phyloP scores from a whole-genome alignment of 352 stramenopile species.

The Saprolegnia diclina region DNA sequence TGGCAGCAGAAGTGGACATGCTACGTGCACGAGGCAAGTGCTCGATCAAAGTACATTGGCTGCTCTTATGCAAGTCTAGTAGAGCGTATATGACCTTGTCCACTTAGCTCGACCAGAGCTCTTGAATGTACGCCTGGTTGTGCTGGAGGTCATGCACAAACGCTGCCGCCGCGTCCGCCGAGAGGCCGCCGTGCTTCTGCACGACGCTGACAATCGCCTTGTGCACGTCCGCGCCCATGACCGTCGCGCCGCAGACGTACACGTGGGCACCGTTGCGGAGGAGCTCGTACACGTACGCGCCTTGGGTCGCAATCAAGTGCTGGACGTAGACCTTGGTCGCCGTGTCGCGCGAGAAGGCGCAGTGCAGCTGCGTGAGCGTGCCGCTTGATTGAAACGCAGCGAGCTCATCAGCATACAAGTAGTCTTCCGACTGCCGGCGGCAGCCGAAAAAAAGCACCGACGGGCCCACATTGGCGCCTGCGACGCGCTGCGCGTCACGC shows the following conservation, averaged over 20 bases:
- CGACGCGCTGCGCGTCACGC: constrained; percentile 65
- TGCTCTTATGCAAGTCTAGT: background rate
- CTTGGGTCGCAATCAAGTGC: constrained; percentile 86
- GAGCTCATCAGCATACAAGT: constrained; percentile 90
- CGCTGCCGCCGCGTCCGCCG: constrained; percentile 47
- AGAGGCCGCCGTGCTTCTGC: constrained; percentile 51
- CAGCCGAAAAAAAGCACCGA: constrained; percentile 94
- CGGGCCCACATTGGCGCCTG: constrained; percentile 54
- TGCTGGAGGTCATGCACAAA: constrained; percentile 89
- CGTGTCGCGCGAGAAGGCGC: constrained; percentile 94
- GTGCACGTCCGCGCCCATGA: constrained; percentile 96
- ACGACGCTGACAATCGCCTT: constrained; percentile 87
- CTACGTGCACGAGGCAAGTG: too few species aligned
- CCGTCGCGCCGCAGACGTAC: constrained; percentile 97
- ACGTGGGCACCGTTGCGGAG: constrained; percentile 78
- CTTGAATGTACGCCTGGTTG: constrained; percentile 91
- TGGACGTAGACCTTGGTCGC: constrained; percentile 97
- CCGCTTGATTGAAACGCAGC: constrained; percentile 73
- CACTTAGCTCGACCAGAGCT: constrained; percentile 81
- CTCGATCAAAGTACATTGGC: background rate
- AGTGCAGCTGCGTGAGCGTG: constrained; percentile 85
- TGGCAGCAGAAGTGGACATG: too few species aligned
- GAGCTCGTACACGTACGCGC: constrained; percentile 52
- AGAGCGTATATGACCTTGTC: constrained; percentile 22
- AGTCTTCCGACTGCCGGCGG: constrained; percentile 78